These are phyloP conservation scores for Botrytis squamosa DNA, from an alignment of 2,329 filamentous ascomycete genomes.

Conservation along the genomic window DNA sequence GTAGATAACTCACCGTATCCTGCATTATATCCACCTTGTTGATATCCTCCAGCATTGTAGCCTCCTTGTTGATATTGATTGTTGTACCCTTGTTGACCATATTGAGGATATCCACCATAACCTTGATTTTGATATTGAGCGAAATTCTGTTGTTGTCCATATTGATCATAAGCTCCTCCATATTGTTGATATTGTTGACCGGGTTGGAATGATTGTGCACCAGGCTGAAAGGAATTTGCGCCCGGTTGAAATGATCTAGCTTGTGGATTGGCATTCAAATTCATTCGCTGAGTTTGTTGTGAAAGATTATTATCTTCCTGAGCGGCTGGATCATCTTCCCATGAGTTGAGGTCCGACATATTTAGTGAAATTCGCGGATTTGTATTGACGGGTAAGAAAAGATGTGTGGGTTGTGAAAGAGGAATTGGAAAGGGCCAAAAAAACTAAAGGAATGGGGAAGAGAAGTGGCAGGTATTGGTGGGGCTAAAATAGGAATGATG, in stretches of 20 bases:
- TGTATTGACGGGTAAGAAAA: background rate
- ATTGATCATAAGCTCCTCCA: slow-evolving; percentile 54
- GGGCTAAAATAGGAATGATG: background rate
- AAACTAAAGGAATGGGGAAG: background rate
- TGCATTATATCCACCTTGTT: slow-evolving; percentile 38
- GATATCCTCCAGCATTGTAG: slow-evolving; percentile 38
- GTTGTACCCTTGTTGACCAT: slow-evolving; percentile 48
- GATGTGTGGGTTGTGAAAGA: background rate
- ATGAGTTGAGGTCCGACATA: slow-evolving; percentile 92
- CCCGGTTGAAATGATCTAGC: slow-evolving; percentile 61
- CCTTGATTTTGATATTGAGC: slow-evolving; percentile 53
- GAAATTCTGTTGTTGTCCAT: slow-evolving; percentile 54
- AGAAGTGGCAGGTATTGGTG: slow-evolving; percentile 13
- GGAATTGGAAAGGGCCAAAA: slow-evolving; percentile 1
- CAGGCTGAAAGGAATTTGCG: slow-evolving; percentile 70
- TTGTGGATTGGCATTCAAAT: slow-evolving; percentile 56
- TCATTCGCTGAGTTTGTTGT: slow-evolving; percentile 73
- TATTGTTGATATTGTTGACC: slow-evolving; percentile 65
- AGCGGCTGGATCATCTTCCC: slow-evolving; percentile 82
- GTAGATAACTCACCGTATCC: slow-evolving; percentile 42
- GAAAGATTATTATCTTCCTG: slow-evolving; percentile 71
- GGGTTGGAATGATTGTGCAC: slow-evolving; percentile 68
- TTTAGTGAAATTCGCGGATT: slow-evolving; percentile 22
- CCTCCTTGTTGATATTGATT: slow-evolving; percentile 54
- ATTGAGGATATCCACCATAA: slow-evolving; percentile 56